These are phyloP conservation scores for Entomortierella lignicola DNA, from an alignment of 192 early-diverging fungal species.

Conservation along the genomic window DNA sequence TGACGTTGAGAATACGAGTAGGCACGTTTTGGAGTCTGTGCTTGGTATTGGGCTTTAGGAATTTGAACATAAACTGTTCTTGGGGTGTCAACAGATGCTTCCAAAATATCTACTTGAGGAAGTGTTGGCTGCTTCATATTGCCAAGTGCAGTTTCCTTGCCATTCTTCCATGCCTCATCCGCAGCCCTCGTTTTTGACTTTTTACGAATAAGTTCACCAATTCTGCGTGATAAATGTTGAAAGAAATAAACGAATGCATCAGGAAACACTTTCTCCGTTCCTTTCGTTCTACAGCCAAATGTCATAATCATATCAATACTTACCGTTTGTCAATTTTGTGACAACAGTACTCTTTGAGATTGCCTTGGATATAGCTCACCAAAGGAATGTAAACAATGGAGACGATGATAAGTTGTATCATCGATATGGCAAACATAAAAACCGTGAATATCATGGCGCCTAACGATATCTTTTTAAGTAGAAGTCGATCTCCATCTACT, in stretches of 20 bases:
- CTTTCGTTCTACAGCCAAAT: background rate
- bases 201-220: conserved; percentile 67
- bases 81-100: conserved; percentile 9
- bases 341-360: conserved; percentile 89
- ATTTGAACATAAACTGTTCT: conserved; percentile 10
- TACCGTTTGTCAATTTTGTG: conserved; percentile 93
- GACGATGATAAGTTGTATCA: conserved; percentile 67
- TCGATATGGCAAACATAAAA: conserved; percentile 67
- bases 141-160: conserved; percentile 9
- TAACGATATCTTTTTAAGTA: conserved; percentile 33
- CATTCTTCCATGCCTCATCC: conserved; percentile 21
- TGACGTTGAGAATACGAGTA: conserved; percentile 1
- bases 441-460: conserved; percentile 72
- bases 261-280: background rate
- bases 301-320: background rate
- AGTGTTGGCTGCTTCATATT: conserved; percentile 50
- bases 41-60: background rate
- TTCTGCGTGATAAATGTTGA: conserved; percentile 52
- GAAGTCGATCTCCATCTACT: background rate
- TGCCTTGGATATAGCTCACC: conserved; percentile 82
- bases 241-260: background rate
- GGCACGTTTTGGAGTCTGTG: conserved; percentile 16
- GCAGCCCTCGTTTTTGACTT: conserved; percentile 61
- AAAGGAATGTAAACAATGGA: conserved; percentile 82
- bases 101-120: conserved; percentile 32